Conservation (phyloP, 1,284 basidiomycete species). For the Ustilago nuda region DNA sequence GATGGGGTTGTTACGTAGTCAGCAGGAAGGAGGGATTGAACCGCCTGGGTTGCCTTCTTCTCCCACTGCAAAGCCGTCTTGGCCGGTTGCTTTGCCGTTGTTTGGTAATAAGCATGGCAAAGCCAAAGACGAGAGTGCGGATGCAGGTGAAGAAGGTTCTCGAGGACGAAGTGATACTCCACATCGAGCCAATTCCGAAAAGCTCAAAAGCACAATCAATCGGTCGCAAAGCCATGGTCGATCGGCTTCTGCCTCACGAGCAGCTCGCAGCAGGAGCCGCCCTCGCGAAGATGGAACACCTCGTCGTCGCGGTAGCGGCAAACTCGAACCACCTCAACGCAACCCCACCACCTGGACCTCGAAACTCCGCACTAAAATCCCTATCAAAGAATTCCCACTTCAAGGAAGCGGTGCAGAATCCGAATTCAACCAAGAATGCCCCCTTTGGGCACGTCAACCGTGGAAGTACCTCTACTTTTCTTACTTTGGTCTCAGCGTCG, state of each 20-base stretch:
- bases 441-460: constrained; percentile 61
- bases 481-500: constrained; percentile 61
- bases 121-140: not conserved
- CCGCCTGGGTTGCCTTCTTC: constrained; percentile 17
- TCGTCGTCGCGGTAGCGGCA: constrained; percentile 5
- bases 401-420: constrained; percentile 57
- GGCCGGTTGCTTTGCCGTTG: constrained; percentile 32
- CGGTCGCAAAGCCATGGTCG: constrained; percentile 10
- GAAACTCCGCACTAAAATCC: constrained; percentile 47
- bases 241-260: constrained; percentile 33
- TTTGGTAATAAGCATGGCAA: constrained; percentile 21
- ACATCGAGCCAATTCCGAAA: constrained; percentile 27
- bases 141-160: not conserved
- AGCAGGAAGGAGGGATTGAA: constrained; percentile 43
- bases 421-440: constrained; percentile 59
- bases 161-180: constrained; percentile 17
- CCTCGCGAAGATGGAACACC: constrained; percentile 2
- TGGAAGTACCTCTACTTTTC: constrained; percentile 60
- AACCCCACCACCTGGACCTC: constrained; percentile 43
- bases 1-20: constrained; percentile 31
- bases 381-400: constrained; percentile 60
- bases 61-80: constrained; percentile 16
- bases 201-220: constrained; percentile 5
- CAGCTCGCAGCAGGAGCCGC: constrained; percentile 17
- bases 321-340: constrained; percentile 16